These are phyloP conservation scores for Golubevia pallescens DNA, from an alignment of 1,284 basidiomycete genomes.

Conservation along the genomic window DNA sequence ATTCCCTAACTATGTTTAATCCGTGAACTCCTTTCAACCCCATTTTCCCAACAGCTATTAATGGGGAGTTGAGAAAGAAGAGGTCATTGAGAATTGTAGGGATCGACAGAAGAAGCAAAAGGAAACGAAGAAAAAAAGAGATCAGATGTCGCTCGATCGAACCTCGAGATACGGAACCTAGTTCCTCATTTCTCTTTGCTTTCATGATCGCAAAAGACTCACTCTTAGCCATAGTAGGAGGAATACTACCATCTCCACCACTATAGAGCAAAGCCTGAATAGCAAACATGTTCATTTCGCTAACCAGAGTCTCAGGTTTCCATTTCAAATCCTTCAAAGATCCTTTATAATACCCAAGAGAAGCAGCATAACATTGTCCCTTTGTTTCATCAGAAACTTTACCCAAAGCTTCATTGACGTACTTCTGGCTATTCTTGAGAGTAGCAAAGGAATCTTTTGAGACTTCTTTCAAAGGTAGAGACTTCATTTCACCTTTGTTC, in stretches of 20 bases:
- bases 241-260: background rate
- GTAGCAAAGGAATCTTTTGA: constrained; percentile 6
- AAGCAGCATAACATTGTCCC: constrained; percentile 20
- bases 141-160: too few species aligned
- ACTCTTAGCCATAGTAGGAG: background rate
- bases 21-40: constrained; percentile 70
- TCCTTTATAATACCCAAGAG: constrained; percentile 25
- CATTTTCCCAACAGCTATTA: constrained; percentile 70
- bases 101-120: too few species aligned
- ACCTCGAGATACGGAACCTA: too few species aligned
- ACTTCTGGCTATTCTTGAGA: constrained; percentile 55
- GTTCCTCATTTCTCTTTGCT: too few species aligned
- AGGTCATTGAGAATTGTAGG: too few species aligned
- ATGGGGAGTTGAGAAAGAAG: background rate
- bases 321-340: constrained; percentile 15
- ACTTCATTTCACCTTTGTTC: constrained; percentile 65
- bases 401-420: constrained; percentile 39
- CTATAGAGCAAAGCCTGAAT: background rate
- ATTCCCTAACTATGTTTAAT: constrained; percentile 63
- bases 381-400: constrained; percentile 11
- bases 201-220: too few species aligned
- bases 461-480: constrained; percentile 62
- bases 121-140: too few species aligned
- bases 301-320: background rate
- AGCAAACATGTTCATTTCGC: background rate